Evolutionary conservation across 441 rosid genomes (phyloP).

Genomic region (Corymbia calophylla): DNA sequence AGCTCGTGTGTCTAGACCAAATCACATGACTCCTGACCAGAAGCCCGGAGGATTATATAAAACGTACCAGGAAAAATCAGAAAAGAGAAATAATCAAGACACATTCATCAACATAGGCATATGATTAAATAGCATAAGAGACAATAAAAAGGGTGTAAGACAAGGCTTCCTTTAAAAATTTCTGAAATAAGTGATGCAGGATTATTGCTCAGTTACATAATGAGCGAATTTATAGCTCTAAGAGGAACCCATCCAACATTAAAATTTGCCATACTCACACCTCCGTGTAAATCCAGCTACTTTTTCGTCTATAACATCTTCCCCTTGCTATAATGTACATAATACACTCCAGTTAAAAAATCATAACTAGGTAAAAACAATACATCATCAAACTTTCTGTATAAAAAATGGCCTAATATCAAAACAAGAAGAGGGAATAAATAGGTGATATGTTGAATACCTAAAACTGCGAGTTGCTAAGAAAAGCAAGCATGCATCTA

Average conservation of each 20-base stretch:
- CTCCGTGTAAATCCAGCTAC: not conserved
- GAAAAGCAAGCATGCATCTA: slow-evolving; percentile 89
- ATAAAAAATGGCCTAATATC: not conserved
- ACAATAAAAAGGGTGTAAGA: not conserved
- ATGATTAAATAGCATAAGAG: not conserved
- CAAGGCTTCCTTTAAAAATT: not conserved
- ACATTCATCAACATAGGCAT: not conserved
- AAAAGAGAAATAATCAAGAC: not conserved
- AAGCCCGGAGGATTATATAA: not conserved
- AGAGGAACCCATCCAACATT: not conserved
- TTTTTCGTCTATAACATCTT: not conserved
- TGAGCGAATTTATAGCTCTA: not conserved
- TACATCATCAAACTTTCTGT: not conserved
- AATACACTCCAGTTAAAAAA: not conserved
- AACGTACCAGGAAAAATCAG: not conserved
- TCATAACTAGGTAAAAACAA: not conserved
- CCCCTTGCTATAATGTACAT: not conserved
- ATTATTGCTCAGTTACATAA: not conserved
- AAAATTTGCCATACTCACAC: not conserved
- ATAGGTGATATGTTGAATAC: not conserved
- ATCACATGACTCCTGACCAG: not conserved
- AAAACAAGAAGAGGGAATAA: not conserved
- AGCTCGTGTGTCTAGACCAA: not conserved
- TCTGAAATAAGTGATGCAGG: not conserved
- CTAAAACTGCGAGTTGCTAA: slow-evolving; percentile 84